Evolutionary conservation across 2,329 filamentous ascomycete species (phyloP), one percentile per base, ranked within the genome.

Genomic region (Dactylonectria macrodidyma): DNA sequence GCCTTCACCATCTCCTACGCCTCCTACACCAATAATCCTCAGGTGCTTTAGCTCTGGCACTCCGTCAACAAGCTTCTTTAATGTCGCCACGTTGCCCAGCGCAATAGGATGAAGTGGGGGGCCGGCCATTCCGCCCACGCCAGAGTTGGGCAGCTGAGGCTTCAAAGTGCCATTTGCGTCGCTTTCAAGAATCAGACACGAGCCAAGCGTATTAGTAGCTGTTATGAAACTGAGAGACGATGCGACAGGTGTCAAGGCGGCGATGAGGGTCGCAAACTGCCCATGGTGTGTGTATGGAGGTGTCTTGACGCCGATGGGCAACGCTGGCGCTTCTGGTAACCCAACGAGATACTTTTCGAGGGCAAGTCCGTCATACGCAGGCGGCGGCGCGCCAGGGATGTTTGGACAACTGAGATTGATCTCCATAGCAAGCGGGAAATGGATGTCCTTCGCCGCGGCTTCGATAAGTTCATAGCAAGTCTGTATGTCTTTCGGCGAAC

Each of bases 321-420:
- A 68, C 7, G 8, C 59, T 6, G 84, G 80, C 3, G 77, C 69
- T 0, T 69, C 47, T 0, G 82, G 79, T 0, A 92, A 79, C 0
- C 81, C 80, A 1, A 72, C 70, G 2, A 95, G 80, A 68, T 93
- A 94, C 5, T 80, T 78, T 0, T 77, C 70, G 3, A 95, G 77
- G 0, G 85, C 82, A 0, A 71, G 70, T 0, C 83, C 79, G 8
- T 88, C 85, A 77, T 95, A 95, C 0, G 93, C 93, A 6, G 93
- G 92, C 1, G 93, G 93, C 1, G 92, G 90, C 54, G 87, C 86
- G 19, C 83, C 82, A 0, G 87, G 84, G 57, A 95, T 95, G 75
- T 95, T 95, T 0, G 93, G 93, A 73, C 93, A 95, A 36, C 89
- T 92, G 34, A 95, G 87, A 76, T 95, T 95, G 74, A 95, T 84